Evolutionary conservation across 1,284 basidiomycete genomes (phyloP), one percentile per base, ranked within the genome.

Genomic region (Violaceomyces palustris): DNA sequence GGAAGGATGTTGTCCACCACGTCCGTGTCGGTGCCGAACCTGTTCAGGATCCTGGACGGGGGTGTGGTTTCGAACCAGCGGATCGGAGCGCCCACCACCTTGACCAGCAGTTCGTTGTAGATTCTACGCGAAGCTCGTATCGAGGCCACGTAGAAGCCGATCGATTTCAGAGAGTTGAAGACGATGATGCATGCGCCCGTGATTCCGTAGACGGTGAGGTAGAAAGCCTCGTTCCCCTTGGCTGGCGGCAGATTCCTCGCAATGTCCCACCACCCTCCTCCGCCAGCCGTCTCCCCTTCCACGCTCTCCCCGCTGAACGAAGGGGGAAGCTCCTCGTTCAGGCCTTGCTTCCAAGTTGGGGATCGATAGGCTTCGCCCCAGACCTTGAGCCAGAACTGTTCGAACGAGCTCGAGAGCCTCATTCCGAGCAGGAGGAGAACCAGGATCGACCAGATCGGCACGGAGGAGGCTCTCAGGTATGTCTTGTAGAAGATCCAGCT

Each of bases 41-140:
- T 61, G 11, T 72, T 66, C 30, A 57, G 51, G 39, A 74, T 58
- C 0, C 63, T 51, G 1, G 70, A 72, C 4, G 53, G 25, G 3
- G 72, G 70, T 1, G 61, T 68, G 15, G 57, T 39, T 34, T 74
- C 71, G 37, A 69, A 69, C 54, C 56, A 74, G 3, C 68, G 52
- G 0, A 69, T 37, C 3, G 64, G 61, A 0, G 72, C 66, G 1
- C 53, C 29, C 6, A 72, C 49, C 10, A 74, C 60, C 7, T 57
- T 55, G 15, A 38, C 33, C 14, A 74, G 56, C 3, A 73, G 54
- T 18, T 41, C 39, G 10, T 45, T 19, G 31, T 68, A 74, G 21
- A 74, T 46, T 3, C 43, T 40, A 11, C 64, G 67, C 10, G 52
- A 51, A 8, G 61, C 55, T 17, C 38, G 35, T 22, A 58, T 54